Evolutionary conservation across 23 red algal species (phyloP).

Genomic region (Rhodosorus marinus): DNA sequence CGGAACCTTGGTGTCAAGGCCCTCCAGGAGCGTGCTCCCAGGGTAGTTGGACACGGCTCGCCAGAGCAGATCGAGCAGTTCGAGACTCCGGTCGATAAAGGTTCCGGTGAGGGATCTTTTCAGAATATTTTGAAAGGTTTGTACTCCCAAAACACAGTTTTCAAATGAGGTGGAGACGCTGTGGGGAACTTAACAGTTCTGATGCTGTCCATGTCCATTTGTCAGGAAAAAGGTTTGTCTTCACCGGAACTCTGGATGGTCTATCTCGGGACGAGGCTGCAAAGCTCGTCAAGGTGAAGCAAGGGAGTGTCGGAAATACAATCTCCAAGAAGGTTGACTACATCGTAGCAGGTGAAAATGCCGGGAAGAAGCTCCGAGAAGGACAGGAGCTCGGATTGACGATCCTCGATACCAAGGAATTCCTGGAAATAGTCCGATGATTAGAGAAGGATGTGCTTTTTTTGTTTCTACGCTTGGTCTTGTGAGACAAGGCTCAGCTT

Average conservation of each 20-base stretch:
- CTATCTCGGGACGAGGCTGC: constrained; percentile 7
- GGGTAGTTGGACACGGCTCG: too few species aligned
- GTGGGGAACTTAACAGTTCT: neutral
- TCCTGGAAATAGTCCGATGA: neutral
- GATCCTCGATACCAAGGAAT: neutral
- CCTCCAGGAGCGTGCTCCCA: too few species aligned
- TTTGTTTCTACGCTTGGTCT: too few species aligned
- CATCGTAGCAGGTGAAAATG: constrained; percentile 12
- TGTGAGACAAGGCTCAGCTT: too few species aligned
- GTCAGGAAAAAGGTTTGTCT: constrained; percentile 28
- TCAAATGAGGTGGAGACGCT: constrained; percentile 5
- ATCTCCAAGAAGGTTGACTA: constrained; percentile 41
- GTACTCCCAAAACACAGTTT: neutral
- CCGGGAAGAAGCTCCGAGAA: neutral
- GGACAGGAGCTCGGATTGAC: neutral
- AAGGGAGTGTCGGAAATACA: constrained; percentile 10
- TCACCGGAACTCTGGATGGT: constrained; percentile 27
- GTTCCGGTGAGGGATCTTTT: neutral
- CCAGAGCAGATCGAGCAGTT: too few species aligned
- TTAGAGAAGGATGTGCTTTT: too few species aligned
- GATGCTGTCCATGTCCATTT: neutral
- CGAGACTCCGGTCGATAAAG: too few species aligned
- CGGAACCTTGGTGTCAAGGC: too few species aligned
- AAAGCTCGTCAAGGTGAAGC: constrained; percentile 16
- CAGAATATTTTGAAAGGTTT: neutral